Evolutionary conservation across 1,139 yeast species (phyloP), one percentile per base, ranked within the genome.

Genomic region (Candida sanyaensis): DNA sequence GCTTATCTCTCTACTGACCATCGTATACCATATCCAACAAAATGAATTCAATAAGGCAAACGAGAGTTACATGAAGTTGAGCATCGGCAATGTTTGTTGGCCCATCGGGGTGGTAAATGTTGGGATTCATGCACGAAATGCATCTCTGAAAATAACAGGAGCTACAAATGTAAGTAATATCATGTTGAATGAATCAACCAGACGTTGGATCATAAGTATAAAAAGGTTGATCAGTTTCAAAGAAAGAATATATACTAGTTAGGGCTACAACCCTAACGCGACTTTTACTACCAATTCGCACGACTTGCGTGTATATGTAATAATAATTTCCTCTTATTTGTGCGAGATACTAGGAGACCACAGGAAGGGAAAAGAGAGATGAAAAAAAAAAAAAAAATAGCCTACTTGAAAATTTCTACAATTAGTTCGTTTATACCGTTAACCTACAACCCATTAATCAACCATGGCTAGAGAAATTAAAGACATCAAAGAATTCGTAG

Each of bases 401-500:
- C n/a, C 7, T 28, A 40, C 30, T 37, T 39, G 41, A 39, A 31
- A 24, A 31, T 23, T 36, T 30, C 26, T 17, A 42, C 38, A 36
- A 13, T 24, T 17, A 36, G 28, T 24, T 36, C 6, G 28, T 21
- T 11, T 45, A 12, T 37, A 13, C 31, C 68, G 63, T 62, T 64
- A 32, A n/a, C 65, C 38, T 17, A 17, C 21, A 39, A 36, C 59
- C 70, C 75, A 45, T 31, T 29, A 38, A 33, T 23, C 42, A 48
- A 52, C 45, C 47, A 55, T 55, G 59, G 59, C 59, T 45, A 74
- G 69, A 68, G 96, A 92, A 86, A 87, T 92, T 73, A 88, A 89
- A 73, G 97, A 92, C 79, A 91, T 93, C 82, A 93, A 93, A 82
- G 89, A 88, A 80, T 91, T 93, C 83, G 92, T 93, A 77, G 97